Evolutionary conservation across 805 yeast genomes (phyloP), one percentile per base, ranked within the genome.

Genomic region (Ogataea kodamae): DNA sequence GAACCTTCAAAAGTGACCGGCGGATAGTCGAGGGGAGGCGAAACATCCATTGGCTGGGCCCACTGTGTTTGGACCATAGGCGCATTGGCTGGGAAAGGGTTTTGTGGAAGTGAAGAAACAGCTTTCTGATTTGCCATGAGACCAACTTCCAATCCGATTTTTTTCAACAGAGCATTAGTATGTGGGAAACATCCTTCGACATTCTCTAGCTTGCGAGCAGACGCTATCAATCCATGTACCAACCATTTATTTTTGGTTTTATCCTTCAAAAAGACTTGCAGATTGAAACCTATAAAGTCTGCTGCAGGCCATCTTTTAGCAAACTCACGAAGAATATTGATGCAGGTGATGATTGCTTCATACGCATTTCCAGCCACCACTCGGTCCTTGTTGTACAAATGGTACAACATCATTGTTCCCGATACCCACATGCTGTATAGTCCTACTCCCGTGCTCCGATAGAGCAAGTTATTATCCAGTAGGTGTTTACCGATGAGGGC

Each of bases 391-490:
- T 52, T 57, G 35, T 49, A 46, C 12, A 77, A 69, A 59, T 83
- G 90, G 52, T 80, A 80, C n/a, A 81, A 66, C 56, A 83, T 72
- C 71, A 82, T 78, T 42, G 78, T 65, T 43, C 80, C 65, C 1
- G 92, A 85, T 19, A 78, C 70, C 52, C 76, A 76, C 39, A 78
- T 59, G 15, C 78, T 67, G 49, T 81, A 79, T 2, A 47, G 39
- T 4, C 48, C 30, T 13, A 48, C 35, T 18, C 41, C 25, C 9
- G 36, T 43, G 25, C 39, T 43, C 18, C 39, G 37, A 10, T 76
- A 74, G 32, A 72, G 64, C 55, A 71, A 65, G 13, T 78, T 74
- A 9, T 85, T 81, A 26, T 68, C 72, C 23, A 67, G 46, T 37
- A 83, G 46, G 37, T 73, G 76, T 30, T 77, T 76, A 18, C 76